These are phyloP conservation scores for Neurospora terricola DNA, from an alignment of 495 filamentous ascomycete species.

Conservation along the genomic window DNA sequence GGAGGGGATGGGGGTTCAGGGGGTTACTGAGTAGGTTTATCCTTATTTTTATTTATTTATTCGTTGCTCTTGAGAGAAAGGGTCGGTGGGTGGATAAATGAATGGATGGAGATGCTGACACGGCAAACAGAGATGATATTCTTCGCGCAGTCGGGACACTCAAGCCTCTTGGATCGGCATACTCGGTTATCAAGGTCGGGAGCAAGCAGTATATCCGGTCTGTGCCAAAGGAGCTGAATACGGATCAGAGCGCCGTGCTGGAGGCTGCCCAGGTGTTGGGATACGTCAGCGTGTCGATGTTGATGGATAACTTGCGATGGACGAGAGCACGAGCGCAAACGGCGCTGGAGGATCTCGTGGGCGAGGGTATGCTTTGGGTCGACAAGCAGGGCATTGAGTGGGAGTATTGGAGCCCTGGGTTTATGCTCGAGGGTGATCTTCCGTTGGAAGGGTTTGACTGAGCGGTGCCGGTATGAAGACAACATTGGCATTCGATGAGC, in stretches of 20 bases:
- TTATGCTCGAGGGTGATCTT: slow-evolving; percentile 28
- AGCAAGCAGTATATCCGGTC: slow-evolving; percentile 80
- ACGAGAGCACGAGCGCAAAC: slow-evolving; percentile 75
- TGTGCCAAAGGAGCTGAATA: slow-evolving; percentile 92
- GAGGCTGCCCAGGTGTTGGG: slow-evolving; percentile 80
- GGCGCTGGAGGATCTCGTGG: slow-evolving; percentile 81
- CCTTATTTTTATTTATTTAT: not conserved
- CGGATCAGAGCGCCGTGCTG: slow-evolving; percentile 83
- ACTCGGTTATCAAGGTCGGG: slow-evolving; percentile 72
- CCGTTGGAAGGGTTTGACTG: not conserved
- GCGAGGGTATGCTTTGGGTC: slow-evolving; percentile 88
- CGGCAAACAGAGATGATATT: slow-evolving; percentile 66
- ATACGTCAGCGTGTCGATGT: slow-evolving; percentile 83
- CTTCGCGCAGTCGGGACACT: slow-evolving; percentile 81
- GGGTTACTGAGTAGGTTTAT: slow-evolving; percentile 51
- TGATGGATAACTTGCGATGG: slow-evolving; percentile 85
- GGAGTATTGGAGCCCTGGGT: slow-evolving; percentile 90
- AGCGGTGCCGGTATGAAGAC: not conserved
- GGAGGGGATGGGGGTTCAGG: slow-evolving; percentile 64
- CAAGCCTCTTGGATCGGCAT: slow-evolving; percentile 77
- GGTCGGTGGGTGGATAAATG: not conserved
- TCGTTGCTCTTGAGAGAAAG: not conserved
- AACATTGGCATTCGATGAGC: not conserved
- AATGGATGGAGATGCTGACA: not conserved
- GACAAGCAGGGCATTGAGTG: slow-evolving; percentile 78